These are phyloP conservation scores for Ceratocystis harringtonii DNA, from an alignment of 2,329 filamentous ascomycete genomes.

Conservation along the genomic window DNA sequence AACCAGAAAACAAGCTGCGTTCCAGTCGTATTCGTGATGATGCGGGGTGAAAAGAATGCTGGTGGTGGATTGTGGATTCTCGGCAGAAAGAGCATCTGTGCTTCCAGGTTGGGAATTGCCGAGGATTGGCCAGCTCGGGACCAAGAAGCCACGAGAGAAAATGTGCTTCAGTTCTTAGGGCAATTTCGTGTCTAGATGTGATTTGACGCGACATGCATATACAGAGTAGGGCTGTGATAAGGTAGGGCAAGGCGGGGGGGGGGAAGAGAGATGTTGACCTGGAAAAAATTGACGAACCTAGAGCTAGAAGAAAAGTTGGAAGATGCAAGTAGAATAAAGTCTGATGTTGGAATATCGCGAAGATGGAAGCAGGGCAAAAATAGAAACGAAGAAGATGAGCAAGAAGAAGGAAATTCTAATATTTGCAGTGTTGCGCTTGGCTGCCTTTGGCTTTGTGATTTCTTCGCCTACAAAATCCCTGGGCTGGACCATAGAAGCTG, in stretches of 20 bases:
- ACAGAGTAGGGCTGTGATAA: not conserved
- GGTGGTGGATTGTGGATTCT: not conserved
- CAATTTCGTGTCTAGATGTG: no score
- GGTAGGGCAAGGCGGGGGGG: not conserved
- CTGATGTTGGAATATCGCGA: not conserved
- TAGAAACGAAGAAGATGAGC: not conserved
- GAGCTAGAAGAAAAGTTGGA: not conserved
- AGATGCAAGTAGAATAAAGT: not conserved
- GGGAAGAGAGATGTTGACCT: not conserved
- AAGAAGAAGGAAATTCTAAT: not conserved
- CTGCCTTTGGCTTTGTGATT: not conserved
- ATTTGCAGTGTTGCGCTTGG: not conserved
- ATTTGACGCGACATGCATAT: no score
- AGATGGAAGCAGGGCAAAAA: not conserved
- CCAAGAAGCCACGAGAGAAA: not conserved
- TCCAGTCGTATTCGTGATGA: conserved; percentile 11
- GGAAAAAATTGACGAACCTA: not conserved
- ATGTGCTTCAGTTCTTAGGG: no score
- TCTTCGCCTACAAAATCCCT: not conserved
- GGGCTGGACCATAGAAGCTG: conserved; percentile 13
- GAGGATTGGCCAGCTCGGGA: not conserved
- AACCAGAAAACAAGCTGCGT: not conserved
- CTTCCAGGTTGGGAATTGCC: not conserved
- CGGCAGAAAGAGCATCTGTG: not conserved
- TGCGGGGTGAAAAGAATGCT: conserved; percentile 9